Evolutionary conservation across 371 early-diverging fungal species (phyloP).

Genomic region (Quaeritorhiza haematococci): DNA sequence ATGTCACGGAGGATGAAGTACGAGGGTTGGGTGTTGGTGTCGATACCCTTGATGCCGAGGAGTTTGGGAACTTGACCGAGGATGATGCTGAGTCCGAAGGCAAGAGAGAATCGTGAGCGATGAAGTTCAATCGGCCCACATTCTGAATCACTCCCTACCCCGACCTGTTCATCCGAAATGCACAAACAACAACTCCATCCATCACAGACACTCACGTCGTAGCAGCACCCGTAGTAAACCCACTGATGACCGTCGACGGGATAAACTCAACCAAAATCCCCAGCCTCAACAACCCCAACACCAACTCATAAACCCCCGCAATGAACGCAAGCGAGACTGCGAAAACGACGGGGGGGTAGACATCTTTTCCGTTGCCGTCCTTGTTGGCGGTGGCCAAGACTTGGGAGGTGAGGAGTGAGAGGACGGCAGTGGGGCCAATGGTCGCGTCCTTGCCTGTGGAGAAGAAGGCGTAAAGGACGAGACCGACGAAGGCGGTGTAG

Average conservation of each 20-base stretch:
- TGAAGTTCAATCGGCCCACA: too few species aligned
- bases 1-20: conserved; percentile 58
- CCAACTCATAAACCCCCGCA: conserved; percentile 57
- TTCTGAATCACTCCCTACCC: too few species aligned
- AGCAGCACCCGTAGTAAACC: conserved; percentile 73
- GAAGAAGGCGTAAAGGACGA: conserved; percentile 62
- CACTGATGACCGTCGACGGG: conserved; percentile 65
- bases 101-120: too few species aligned
- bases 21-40: conserved; percentile 47
- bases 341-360: conserved; percentile 45
- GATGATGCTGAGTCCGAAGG: conserved; percentile 70
- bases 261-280: conserved; percentile 82
- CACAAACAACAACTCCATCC: too few species aligned
- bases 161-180: too few species aligned
- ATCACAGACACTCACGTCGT: too few species aligned
- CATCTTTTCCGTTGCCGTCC: conserved; percentile 16
- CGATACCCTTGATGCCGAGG: conserved; percentile 63
- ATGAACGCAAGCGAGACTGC: conserved; percentile 61
- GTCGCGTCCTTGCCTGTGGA: conserved; percentile 78
- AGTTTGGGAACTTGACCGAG: conserved; percentile 71
- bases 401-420: conserved; percentile 73
- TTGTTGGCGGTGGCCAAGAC: conserved; percentile 44
- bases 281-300: conserved; percentile 70
- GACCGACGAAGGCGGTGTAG: conserved; percentile 78
- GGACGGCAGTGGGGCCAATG: conserved; percentile 83